These are phyloP conservation scores for Tolypocladium nubicola DNA, from an alignment of 2,329 filamentous ascomycete species.

Conservation along the genomic window DNA sequence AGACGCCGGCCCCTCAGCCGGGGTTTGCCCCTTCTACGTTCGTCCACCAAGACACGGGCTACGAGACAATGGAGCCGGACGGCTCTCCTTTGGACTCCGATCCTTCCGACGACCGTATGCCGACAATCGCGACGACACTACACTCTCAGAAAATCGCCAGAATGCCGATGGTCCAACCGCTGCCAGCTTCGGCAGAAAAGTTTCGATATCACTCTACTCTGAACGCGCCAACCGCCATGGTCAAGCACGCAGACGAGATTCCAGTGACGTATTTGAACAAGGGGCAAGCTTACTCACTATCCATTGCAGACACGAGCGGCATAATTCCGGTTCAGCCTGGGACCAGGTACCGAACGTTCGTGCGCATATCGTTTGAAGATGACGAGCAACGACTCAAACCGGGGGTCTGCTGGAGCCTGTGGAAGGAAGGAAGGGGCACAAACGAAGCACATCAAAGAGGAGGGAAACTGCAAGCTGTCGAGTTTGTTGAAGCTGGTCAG, in stretches of 20 bases:
- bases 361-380: constrained; percentile 95
- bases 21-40: constrained; percentile 72
- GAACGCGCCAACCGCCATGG: constrained; percentile 94
- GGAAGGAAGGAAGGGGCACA: constrained; percentile 93
- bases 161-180: constrained; percentile 31
- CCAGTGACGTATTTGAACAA: constrained; percentile 98
- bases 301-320: constrained; percentile 67
- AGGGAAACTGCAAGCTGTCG: constrained; percentile 86
- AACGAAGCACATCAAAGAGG: constrained; percentile 92
- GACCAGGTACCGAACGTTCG: constrained; percentile 74
- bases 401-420: constrained; percentile 72
- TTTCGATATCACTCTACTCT: constrained; percentile 87
- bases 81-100: constrained; percentile 55
- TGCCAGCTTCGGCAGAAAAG: constrained; percentile 51
- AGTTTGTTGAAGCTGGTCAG: constrained; percentile 67
- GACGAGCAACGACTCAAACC: constrained; percentile 83
- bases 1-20: constrained; percentile 42
- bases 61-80: constrained; percentile 70
- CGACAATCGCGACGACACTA: constrained; percentile 49
- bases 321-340: constrained; percentile 46
- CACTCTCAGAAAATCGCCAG: constrained; percentile 39
- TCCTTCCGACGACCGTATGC: constrained; percentile 37
- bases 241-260: constrained; percentile 79
- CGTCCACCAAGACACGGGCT: constrained; percentile 68
- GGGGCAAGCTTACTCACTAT: constrained; percentile 84